Evolutionary conservation across 345 rosid species (phyloP).

Genomic region (Limnanthes douglasii): DNA sequence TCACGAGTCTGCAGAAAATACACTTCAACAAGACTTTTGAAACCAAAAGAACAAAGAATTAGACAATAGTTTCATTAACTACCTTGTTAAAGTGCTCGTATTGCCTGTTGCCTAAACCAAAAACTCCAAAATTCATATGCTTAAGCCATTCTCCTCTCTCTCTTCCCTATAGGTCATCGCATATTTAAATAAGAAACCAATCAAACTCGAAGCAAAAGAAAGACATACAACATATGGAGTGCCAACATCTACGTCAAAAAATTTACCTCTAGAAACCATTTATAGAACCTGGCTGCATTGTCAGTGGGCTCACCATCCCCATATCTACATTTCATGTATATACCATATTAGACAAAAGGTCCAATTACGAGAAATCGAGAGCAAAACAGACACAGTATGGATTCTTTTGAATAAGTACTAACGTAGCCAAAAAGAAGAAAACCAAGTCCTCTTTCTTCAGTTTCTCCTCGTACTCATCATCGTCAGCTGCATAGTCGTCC

Average conservation of each 20-base stretch:
- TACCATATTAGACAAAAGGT: slow-evolving; percentile 6
- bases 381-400: no score
- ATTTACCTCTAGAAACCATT: slow-evolving; percentile 90
- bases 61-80: background rate
- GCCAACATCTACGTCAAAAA: background rate
- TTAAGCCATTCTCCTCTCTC: slow-evolving; percentile 70
- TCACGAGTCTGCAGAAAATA: background rate
- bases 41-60: background rate
- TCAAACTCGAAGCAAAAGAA: no score
- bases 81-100: slow-evolving; percentile 98
- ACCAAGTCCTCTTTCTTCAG: slow-evolving; percentile 70
- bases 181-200: background rate
- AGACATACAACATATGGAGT: background rate
- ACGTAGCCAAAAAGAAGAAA: slow-evolving; percentile 95
- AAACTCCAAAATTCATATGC: slow-evolving; percentile 66
- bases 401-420: no score
- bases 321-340: slow-evolving; percentile 29
- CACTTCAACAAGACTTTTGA: background rate
- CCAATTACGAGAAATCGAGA: background rate
- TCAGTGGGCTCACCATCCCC: slow-evolving; percentile 99
- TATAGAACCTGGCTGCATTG: slow-evolving; percentile 96
- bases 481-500: slow-evolving; percentile 97
- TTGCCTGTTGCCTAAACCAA: slow-evolving; percentile 95
- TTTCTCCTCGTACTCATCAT: slow-evolving; percentile 86
- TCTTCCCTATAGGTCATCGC: slow-evolving; percentile 28